Evolutionary conservation across 2,329 filamentous ascomycete species (phyloP).

Genomic region (Aspergillus fumigatus): DNA sequence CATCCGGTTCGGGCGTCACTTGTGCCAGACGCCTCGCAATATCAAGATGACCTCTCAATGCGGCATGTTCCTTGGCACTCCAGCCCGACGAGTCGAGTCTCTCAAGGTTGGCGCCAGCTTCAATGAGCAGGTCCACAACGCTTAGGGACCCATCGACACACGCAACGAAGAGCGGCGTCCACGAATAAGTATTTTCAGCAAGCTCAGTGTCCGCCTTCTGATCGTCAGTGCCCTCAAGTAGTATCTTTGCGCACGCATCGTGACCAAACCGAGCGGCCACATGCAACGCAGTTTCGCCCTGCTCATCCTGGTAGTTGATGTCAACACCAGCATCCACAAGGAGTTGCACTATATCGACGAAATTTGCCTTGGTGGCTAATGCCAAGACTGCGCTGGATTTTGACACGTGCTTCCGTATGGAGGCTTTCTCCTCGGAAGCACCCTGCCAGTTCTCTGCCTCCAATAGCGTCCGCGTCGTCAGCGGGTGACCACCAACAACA

Average conservation of each 20-base stretch:
- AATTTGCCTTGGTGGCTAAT: conserved; percentile 84
- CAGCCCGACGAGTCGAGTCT: conserved; percentile 82
- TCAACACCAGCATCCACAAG: conserved; percentile 87
- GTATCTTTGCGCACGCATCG: conserved; percentile 68
- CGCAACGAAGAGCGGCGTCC: conserved; percentile 93
- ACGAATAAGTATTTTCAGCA: conserved; percentile 77
- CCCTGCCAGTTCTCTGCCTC: conserved; percentile 75
- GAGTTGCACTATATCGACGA: conserved; percentile 75
- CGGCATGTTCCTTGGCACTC: conserved; percentile 90
- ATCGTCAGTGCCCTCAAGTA: conserved; percentile 64
- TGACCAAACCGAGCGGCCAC: conserved; percentile 87
- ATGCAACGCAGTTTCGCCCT: conserved; percentile 87
- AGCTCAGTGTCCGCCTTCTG: conserved; percentile 75
- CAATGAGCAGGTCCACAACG: conserved; percentile 71
- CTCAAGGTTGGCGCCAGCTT: conserved; percentile 70
- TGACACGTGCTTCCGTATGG: conserved; percentile 64
- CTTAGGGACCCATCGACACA: conserved; percentile 79
- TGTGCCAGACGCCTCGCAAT: conserved; percentile 68
- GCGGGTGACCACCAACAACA: conserved; percentile 83
- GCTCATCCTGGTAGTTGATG: conserved; percentile 87
- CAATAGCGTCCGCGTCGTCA: conserved; percentile 77
- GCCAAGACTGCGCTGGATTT: conserved; percentile 85
- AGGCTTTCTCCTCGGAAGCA: conserved; percentile 56
- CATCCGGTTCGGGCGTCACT: conserved; percentile 45
- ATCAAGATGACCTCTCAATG: conserved; percentile 78